Evolutionary conservation across 2,329 filamentous ascomycete genomes (phyloP), one percentile per base, ranked within the genome.

Genomic region (Teratosphaeria epicoccoides): DNA sequence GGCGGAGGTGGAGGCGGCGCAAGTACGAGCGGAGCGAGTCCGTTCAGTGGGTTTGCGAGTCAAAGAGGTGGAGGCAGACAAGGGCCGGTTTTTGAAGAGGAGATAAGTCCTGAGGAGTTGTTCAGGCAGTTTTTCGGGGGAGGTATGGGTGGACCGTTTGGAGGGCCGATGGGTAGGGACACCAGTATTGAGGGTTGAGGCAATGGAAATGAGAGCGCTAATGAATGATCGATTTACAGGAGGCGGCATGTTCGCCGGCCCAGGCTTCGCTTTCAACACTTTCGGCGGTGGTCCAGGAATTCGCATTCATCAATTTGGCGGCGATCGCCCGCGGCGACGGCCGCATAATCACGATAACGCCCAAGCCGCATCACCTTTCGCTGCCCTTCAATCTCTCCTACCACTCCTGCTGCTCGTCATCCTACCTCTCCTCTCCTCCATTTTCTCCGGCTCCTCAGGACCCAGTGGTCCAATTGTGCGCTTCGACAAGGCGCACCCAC

Each of bases 71-170:
- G 76, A 33, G 57, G 58, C 12, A 54, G 53, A 44, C 66, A 68
- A 49, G 75, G 69, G 28, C 76, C 79, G 14, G 83, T 84, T 76
- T 95, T 86, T 71, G 87, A 93, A 51, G 89, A 93, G 55, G 91
- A 97, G 67, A 87, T 98, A 61, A 95, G 87, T 50, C 90, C 93
- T 0, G 93, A 98, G 70, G 93, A 98, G 70, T 81, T 98, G 76
- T 98, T 98, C 73, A 84, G 91, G 66, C 82, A 91, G 57, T 98
- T 98, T 78, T 98, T 98, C 74, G 88, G 88, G 46, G 89, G 84
- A 7, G 75, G 74, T 17, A 75, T 77, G 62, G 79, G 80, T 46
- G 82, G 82, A 49, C 78, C 80, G 14, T 83, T 87, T 64, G 85
- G 85, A 73, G 64, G 63, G 17, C 62, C 61, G 5, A 67, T 68